Percentiles rank a stretch among this genome's conserved stretches.
phyloP scores from a whole-genome alignment of 495 filamentous ascomycete species.

The Evernia prunastri region DNA sequence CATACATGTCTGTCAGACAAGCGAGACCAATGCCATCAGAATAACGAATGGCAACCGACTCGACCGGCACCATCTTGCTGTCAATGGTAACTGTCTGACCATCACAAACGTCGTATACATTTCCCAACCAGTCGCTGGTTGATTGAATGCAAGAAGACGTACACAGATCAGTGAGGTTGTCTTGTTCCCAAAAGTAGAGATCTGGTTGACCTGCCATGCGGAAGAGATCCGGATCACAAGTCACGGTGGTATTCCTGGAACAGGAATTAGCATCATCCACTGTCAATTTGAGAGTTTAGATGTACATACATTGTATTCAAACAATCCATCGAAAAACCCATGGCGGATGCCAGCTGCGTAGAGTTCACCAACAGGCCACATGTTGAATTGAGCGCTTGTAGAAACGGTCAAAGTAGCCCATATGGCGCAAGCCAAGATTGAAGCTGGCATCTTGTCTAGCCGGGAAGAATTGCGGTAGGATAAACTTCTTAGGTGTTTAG shows the following conservation, averaged over 20 bases:
- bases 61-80: constrained; percentile 11
- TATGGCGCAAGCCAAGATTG: neutral
- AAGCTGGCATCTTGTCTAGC: neutral
- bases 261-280: neutral
- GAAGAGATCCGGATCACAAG: constrained; percentile 8
- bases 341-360: neutral
- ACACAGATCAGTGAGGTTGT: constrained; percentile 8
- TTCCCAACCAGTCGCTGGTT: neutral
- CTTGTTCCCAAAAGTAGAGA: neutral
- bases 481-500: too few relatives aligned
- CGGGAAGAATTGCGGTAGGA: too few relatives aligned
- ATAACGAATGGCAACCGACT: constrained; percentile 1
- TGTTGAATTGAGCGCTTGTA: neutral
- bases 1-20: constrained; percentile 8
- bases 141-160: neutral
- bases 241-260: constrained; percentile 9
- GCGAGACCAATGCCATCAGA: constrained; percentile 5
- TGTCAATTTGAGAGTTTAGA: neutral
- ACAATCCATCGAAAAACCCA: neutral
- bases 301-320: neutral
- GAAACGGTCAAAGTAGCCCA: neutral
- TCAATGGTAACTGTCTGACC: neutral
- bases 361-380: neutral
- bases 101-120: neutral
- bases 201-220: constrained; percentile 2